Base-by-base conservation (phyloP, 78 protist species). In the Dictyostelium purpureum region DNA sequence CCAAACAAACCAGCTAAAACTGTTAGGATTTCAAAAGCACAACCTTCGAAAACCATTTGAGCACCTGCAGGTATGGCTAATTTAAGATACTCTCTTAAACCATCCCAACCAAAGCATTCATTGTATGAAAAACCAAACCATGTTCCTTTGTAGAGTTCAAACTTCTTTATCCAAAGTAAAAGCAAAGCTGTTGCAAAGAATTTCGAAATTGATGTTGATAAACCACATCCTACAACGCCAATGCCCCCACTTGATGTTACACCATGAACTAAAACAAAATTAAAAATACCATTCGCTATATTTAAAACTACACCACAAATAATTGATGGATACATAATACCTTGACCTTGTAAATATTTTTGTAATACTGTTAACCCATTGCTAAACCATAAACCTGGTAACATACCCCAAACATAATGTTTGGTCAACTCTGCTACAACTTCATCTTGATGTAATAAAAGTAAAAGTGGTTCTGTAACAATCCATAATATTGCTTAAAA, bases 41-140 rank as follows among this genome's bases (percentile, higher is more conserved):
- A 59, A 43, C 92, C 92, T 73, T 85, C 92, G 19, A 85, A 85
- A 19, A 45, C 49, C 82, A 85, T 43, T 59, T 85, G 92, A n/a
- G 57, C n/a, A 21, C 92, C 92, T 6, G 92, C 92, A 1, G 82
- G 82, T 24, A 85, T 40, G 1, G 66, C 92, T 0, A 85, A 54
- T 54, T 28, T 57, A 7, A 70, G 63, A 45, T 70, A 85, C 19
- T 85, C 92, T 28, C 73, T 85, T 16, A 85, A 35, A 45, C 92
- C 92, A 31, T 0, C 7, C 71, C 71, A 42, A 14, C 40, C 26
- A 47, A 14, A 21, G 6, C 47, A 56, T 16, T 70, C 26, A n/a
- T 74, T 63, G 6, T 43, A 4, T 42, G 92, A 85, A 51, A 85
- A 85, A 40, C 92, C 92, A 61, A 31, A 85, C 92, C 92, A 85